Evolutionary conservation across 805 yeast species (phyloP).

Genomic region (Saccharomycopsis microspora): DNA sequence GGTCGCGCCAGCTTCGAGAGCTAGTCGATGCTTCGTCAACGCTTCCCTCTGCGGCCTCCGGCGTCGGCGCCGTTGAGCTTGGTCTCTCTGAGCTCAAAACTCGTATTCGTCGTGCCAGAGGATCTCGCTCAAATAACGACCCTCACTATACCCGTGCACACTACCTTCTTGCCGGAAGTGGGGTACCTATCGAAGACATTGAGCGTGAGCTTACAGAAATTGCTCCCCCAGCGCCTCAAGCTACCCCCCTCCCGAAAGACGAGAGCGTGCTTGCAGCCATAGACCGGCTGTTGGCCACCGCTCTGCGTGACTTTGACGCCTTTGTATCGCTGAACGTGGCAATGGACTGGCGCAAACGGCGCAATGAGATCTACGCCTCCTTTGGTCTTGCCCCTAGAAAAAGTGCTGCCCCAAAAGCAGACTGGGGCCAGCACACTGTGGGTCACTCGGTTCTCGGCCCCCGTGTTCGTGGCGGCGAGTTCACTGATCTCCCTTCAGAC

Average conservation of each 20-base stretch:
- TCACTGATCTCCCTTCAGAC: slow-evolving; percentile 21
- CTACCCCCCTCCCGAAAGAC: slow-evolving; percentile 46
- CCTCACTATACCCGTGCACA: slow-evolving; percentile 61
- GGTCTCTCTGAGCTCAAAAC: slow-evolving; percentile 70
- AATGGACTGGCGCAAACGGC: slow-evolving; percentile 76
- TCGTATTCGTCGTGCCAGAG: slow-evolving; percentile 49
- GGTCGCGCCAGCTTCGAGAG: slow-evolving; percentile 40
- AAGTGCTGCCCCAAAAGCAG: neutral
- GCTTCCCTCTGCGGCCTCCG: slow-evolving; percentile 53
- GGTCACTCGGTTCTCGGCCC: slow-evolving; percentile 27
- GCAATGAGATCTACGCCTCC: slow-evolving; percentile 60
- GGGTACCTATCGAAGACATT: slow-evolving; percentile 76
- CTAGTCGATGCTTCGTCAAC: slow-evolving; percentile 67
- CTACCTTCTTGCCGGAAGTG: slow-evolving; percentile 81
- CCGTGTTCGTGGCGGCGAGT: slow-evolving; percentile 18
- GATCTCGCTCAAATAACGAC: slow-evolving; percentile 27
- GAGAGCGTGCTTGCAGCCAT: slow-evolving; percentile 75
- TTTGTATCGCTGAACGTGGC: slow-evolving; percentile 63
- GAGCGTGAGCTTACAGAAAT: slow-evolving; percentile 39
- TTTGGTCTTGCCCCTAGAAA: slow-evolving; percentile 33
- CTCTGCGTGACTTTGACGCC: slow-evolving; percentile 74
- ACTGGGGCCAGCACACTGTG: slow-evolving; percentile 24
- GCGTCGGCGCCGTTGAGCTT: slow-evolving; percentile 70
- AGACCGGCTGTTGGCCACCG: slow-evolving; percentile 62
- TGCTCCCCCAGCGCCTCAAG: slow-evolving; percentile 14